Base-by-base conservation (phyloP, 257 asterid genomes). In the Solanum tarapatanum region DNA sequence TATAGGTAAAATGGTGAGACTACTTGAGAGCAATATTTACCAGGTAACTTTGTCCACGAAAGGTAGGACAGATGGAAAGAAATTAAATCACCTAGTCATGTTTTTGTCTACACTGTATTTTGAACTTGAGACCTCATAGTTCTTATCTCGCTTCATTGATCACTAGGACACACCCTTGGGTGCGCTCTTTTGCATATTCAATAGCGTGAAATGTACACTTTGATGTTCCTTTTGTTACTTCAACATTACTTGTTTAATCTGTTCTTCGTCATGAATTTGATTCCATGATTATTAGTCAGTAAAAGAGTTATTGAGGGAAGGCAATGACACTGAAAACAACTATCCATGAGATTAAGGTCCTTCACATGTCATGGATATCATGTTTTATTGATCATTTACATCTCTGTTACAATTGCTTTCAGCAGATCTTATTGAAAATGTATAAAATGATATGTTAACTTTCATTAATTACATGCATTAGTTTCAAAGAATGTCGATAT, bases 321-420 rank as follows among this genome's bases (percentile, higher is more conserved):
- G 88, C 74, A 62, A 93, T 93, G 96, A 74, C 89, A 21, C 84
- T 86, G 8, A 92, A 87, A 89, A 90, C 88, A 51, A 92, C 88
- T 55, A 76, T 89, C 3, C 58, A 91, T 33, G 92, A 87, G 87
- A 74, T 89, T 11, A 90, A 84, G 87, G 91, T 21, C 13, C 68
- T 8, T 60, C 12, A 21, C 28, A 60, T 60, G 68, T 19, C 68
- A 48, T 80, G 23, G 13, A 19, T 45, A 45, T 80, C 68, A 80
- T 8, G 7, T 2, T 82, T 48, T 13, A 48, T 82, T 26, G 16
- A 82, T 48, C 28, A 82, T 11, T 26, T 51, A 0, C 28, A 82
- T 82, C 41, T 48, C 68, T 4, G 35, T 16, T 14, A 28, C 68
- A 80, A 23, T 45, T 77, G 6, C 69, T 28, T 48, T 80, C 12